Percentiles rank a stretch among this genome's conserved stretches.
Conservation (phyloP, 768 basidiomycete genomes). For the Leccinum boreale region DNA sequence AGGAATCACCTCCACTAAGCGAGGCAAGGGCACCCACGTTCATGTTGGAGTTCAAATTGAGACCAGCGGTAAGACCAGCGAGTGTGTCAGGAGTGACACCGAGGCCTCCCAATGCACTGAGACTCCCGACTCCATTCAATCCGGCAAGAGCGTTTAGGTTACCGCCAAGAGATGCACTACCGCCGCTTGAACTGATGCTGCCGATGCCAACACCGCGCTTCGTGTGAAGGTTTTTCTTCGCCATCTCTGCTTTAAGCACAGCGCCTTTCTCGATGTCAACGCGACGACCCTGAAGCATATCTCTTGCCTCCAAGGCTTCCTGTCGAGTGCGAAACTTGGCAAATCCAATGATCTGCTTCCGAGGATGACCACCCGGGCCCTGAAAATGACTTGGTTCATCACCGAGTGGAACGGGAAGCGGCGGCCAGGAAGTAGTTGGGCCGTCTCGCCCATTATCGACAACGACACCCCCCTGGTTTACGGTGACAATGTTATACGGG, state of each 20-base stretch:
- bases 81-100: slow-evolving; percentile 28
- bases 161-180: slow-evolving; percentile 27
- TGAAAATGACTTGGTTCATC: slow-evolving; percentile 35
- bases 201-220: slow-evolving; percentile 84
- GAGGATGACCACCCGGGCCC: slow-evolving; percentile 41
- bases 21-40: slow-evolving; percentile 27
- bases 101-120: slow-evolving; percentile 22
- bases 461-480: slow-evolving; percentile 81
- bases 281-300: slow-evolving; percentile 82
- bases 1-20: slow-evolving; percentile 21
- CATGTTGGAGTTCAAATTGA: slow-evolving; percentile 27
- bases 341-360: slow-evolving; percentile 98
- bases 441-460: slow-evolving; percentile 76
- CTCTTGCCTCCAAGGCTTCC: slow-evolving; percentile 85
- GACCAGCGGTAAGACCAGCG: slow-evolving; percentile 28
- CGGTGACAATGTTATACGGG: slow-evolving; percentile 79
- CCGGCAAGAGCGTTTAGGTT: slow-evolving; percentile 23
- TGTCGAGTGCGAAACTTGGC: slow-evolving; percentile 89
- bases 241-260: slow-evolving; percentile 97
- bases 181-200: slow-evolving; percentile 28
- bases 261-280: slow-evolving; percentile 93
- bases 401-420: slow-evolving; percentile 29
- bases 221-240: slow-evolving; percentile 98
- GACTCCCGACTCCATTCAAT: slow-evolving; percentile 27
- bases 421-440: slow-evolving; percentile 66